Percentiles rank a stretch among this genome's conserved stretches.
Conservation (phyloP, 2,329 filamentous ascomycete genomes). For the Cladosporium halotolerans region DNA sequence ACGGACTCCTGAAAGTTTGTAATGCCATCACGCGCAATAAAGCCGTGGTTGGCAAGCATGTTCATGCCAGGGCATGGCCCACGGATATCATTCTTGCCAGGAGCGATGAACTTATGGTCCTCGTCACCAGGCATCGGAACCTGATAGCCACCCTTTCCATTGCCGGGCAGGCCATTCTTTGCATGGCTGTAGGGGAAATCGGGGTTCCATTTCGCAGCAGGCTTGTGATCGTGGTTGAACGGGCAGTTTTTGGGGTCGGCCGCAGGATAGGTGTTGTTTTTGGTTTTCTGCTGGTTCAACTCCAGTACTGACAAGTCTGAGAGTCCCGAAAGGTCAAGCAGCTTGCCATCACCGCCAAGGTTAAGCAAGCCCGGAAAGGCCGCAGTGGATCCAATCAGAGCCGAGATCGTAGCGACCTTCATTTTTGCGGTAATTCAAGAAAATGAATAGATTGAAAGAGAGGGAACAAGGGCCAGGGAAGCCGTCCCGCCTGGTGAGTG, state of each 20-base stretch:
- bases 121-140: slow-evolving; percentile 35
- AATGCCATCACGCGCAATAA: slow-evolving; percentile 36
- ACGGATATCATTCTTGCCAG: slow-evolving; percentile 32
- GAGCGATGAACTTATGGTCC: slow-evolving; percentile 30
- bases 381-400: slow-evolving; percentile 1
- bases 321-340: not conserved
- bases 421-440: not conserved
- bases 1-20: slow-evolving; percentile 36
- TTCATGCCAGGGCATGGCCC: slow-evolving; percentile 37
- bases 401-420: slow-evolving; percentile 7
- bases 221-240: slow-evolving; percentile 3
- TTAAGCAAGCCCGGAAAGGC: slow-evolving; percentile 6
- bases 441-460: not conserved
- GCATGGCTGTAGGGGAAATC: slow-evolving; percentile 12
- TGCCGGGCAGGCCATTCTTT: slow-evolving; percentile 18
- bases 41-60: slow-evolving; percentile 35
- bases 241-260: slow-evolving; percentile 4
- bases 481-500: not conserved
- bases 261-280: not conserved
- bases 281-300: not conserved
- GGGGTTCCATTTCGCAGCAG: slow-evolving; percentile 4
- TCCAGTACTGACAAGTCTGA: not conserved
- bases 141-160: slow-evolving; percentile 33
- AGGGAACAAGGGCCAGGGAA: not conserved
- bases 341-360: not conserved